Evolutionary conservation across 2,329 filamentous ascomycete genomes (phyloP).

Genomic region (Exophiala alcalophila): DNA sequence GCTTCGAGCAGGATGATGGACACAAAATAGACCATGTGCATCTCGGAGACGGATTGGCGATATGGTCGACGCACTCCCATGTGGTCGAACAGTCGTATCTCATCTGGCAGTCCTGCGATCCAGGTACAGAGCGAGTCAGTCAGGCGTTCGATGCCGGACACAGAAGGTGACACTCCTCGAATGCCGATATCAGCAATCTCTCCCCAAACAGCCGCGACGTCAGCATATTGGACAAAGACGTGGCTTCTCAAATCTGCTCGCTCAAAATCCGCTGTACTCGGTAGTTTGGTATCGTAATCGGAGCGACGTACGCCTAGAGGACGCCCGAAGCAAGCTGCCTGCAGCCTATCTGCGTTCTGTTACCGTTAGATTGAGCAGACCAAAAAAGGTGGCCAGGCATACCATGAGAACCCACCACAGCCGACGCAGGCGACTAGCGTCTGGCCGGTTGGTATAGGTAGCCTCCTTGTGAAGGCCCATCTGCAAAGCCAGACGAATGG

Average conservation of each 20-base stretch:
- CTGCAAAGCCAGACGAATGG: slow-evolving; percentile 25
- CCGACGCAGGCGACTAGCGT: slow-evolving; percentile 10
- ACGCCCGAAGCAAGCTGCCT: slow-evolving; percentile 6
- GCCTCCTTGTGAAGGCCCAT: slow-evolving; percentile 30
- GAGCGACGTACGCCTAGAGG: slow-evolving; percentile 1
- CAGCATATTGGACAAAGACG: slow-evolving; percentile 4
- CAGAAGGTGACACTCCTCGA: neutral
- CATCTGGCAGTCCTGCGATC: slow-evolving; percentile 3
- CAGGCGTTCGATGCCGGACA: slow-evolving; percentile 1
- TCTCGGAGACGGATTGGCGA: slow-evolving; percentile 2
- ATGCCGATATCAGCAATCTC: slow-evolving; percentile 2
- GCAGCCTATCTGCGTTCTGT: slow-evolving; percentile 6
- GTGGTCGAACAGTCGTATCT: slow-evolving; percentile 2
- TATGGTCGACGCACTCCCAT: neutral
- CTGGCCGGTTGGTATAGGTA: slow-evolving; percentile 19
- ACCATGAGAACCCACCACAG: slow-evolving; percentile 27
- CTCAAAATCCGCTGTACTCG: slow-evolving; percentile 1
- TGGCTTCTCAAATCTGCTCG: neutral
- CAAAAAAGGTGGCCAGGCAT: neutral
- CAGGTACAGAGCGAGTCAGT: neutral
- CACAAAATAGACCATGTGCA: slow-evolving; percentile 10
- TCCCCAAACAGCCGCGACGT: neutral
- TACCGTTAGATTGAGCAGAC: neutral
- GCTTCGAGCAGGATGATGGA: slow-evolving; percentile 6
- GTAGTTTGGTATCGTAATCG: slow-evolving; percentile 5